These are phyloP conservation scores for Alliaria petiolata DNA, from an alignment of 345 rosid species.

Conservation along the genomic window DNA sequence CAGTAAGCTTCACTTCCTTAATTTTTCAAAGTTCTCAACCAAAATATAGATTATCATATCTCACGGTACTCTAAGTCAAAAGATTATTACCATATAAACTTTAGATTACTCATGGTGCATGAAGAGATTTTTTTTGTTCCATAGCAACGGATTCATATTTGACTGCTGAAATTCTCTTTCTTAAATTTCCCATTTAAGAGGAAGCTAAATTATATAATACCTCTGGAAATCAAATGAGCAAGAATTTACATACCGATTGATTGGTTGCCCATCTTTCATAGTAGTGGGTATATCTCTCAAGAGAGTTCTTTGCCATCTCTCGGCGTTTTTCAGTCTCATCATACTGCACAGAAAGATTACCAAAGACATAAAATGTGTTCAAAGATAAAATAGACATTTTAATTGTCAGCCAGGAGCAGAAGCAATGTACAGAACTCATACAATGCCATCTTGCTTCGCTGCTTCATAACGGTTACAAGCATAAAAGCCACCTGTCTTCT, in stretches of 20 bases:
- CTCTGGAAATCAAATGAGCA: neutral
- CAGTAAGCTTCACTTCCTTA: neutral
- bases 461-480: slow-evolving; percentile 80
- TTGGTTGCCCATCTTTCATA: slow-evolving; percentile 92
- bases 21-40: neutral
- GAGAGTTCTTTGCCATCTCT: slow-evolving; percentile 88
- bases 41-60: neutral
- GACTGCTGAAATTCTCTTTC: neutral
- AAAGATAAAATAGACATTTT: neutral
- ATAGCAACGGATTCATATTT: neutral
- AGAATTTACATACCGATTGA: slow-evolving; percentile 55
- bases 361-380: neutral
- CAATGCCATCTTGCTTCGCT: slow-evolving; percentile 88
- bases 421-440: slow-evolving; percentile 27
- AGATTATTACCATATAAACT: neutral
- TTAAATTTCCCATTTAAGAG: neutral
- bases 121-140: neutral
- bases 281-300: slow-evolving; percentile 85
- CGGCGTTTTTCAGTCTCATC: slow-evolving; percentile 79
- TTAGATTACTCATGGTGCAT: neutral
- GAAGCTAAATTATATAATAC: neutral
- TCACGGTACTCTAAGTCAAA: neutral
- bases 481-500: slow-evolving; percentile 76
- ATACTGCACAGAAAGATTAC: slow-evolving; percentile 38
- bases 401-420: neutral